Evolutionary conservation across 495 filamentous ascomycete species (phyloP), one percentile per base, ranked within the genome.

Genomic region (Daldinia vernicosa): DNA sequence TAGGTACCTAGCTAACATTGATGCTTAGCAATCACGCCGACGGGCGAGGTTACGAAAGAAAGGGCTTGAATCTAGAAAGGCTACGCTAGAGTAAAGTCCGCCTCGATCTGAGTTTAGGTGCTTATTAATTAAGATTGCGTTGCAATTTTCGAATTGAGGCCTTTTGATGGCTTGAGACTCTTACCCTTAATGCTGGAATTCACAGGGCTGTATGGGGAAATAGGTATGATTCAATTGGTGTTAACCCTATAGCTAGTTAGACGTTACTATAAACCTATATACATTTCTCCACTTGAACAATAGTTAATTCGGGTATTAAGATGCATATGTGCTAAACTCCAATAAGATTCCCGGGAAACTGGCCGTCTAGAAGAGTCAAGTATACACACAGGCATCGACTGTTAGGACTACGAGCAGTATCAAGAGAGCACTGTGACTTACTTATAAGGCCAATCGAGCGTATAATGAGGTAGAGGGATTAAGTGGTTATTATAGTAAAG

Each of bases 11-110:
- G 50, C 60, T 60, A 22, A 63, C 5, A 22, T 22, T 17, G 26
- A 19, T 6, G 2, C 17, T n/a, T 55, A 69, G 65, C 66, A 73
- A 69, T 66, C 66, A 35, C 70, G 57, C 9, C 60, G 61, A 45
- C 69, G 58, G 28, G 60, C 39, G 7, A 68, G 47, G 17, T 35
- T 56, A 9, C 60, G 28, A 9, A 15, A 24, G 43, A 65, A 73
- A 43, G 40, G 43, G 11, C 14, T 57, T 12, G 57, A 66, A 22
- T 22, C 60, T 12, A 61, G 19, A 39, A 39, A 69, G 57, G 33
- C 43, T 62, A 47, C 70, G 57, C 43, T 69, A 60, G 40, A 33
- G 33, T 27, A 28, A 3, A 17, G 30, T 11, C 3, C 26, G 26
- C 2, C 26, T 47, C 33, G 33, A 12, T 35, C 33, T 5, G 17